Base-by-base conservation (phyloP, 306 rosid genomes). In the Purshia tridentata region DNA sequence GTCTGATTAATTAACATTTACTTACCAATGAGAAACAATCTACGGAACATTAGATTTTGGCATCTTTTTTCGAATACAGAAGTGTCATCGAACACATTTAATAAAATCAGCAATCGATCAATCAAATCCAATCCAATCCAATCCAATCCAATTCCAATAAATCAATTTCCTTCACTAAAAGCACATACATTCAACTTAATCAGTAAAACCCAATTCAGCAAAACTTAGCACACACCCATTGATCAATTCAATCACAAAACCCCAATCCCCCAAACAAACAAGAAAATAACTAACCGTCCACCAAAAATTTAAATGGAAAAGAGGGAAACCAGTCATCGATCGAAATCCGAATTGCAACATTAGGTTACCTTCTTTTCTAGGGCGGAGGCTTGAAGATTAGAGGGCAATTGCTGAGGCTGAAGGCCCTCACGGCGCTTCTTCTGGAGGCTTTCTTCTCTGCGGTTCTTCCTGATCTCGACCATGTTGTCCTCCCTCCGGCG, bases 391-490 rank as follows among this genome's bases (percentile, higher is more conserved):
- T 82, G 76, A 49, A 77, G 49, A 61, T 83, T 69, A 16, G 88
- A 37, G 15, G 77, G 69, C 66, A 74, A 63, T 40, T 84, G 93
- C 82, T 88, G 96, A 23, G 90, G 39, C 46, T 77, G 98, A 67
- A 91, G 86, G 6, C 98, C 99, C 77, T 95, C 99, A 4, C 99
- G 96, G 49, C 99, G 87, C 86, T 95, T 92, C 92, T 95, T 95
- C 81, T 77, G 84, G 72, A 95, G 84, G 72, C 98, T 95, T 83
- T 95, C 99, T 71, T 95, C 99, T 8, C 99, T 78, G 1, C 96
- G 93, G 62, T 76, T 91, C 93, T 90, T 95, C 19, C 99, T 90
- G 92, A 95, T 95, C 99, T 95, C 99, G 8, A 95, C 98, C 96
- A 95, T 86, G 49, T 90, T 86, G 79, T 95, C 99, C 81, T 95